Percentiles rank a stretch among this genome's conserved stretches.
These are phyloP conservation scores for Caloboletus inedulis DNA, from an alignment of 1,284 basidiomycete genomes.

Conservation along the genomic window DNA sequence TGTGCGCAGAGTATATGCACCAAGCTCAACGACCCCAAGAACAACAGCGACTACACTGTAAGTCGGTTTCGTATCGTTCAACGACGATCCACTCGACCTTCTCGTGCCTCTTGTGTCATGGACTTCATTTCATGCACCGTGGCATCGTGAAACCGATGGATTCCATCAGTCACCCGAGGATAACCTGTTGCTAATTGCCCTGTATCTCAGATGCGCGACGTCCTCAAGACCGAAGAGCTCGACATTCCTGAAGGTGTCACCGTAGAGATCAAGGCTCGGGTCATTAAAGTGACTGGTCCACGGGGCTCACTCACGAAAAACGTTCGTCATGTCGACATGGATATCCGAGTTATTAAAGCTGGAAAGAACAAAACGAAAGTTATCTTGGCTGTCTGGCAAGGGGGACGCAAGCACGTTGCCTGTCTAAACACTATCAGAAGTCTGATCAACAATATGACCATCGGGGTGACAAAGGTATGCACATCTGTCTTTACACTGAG, in stretches of 20 bases:
- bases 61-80: conserved; percentile 14
- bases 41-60: conserved; percentile 28
- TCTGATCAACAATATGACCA: conserved; percentile 96
- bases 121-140: conserved; percentile 3
- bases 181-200: conserved; percentile 18
- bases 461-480: conserved; percentile 83
- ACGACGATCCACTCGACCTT: neutral
- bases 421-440: conserved; percentile 96
- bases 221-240: conserved; percentile 93
- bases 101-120: neutral
- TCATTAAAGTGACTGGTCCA: conserved; percentile 87
- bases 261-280: conserved; percentile 82
- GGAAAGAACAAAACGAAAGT: conserved; percentile 70
- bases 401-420: conserved; percentile 96
- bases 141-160: conserved; percentile 28
- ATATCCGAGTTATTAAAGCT: conserved; percentile 80
- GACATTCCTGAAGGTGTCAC: conserved; percentile 84
- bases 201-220: conserved; percentile 75
- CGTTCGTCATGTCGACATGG: conserved; percentile 95
- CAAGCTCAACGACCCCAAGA: conserved; percentile 25
- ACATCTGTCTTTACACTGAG: neutral
- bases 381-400: conserved; percentile 96
- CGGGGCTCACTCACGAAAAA: conserved; percentile 89
- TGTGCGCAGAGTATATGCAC: neutral
- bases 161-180: conserved; percentile 23